Evolutionary conservation across 1,284 basidiomycete species (phyloP).

Genomic region (Naganishia sp.): DNA sequence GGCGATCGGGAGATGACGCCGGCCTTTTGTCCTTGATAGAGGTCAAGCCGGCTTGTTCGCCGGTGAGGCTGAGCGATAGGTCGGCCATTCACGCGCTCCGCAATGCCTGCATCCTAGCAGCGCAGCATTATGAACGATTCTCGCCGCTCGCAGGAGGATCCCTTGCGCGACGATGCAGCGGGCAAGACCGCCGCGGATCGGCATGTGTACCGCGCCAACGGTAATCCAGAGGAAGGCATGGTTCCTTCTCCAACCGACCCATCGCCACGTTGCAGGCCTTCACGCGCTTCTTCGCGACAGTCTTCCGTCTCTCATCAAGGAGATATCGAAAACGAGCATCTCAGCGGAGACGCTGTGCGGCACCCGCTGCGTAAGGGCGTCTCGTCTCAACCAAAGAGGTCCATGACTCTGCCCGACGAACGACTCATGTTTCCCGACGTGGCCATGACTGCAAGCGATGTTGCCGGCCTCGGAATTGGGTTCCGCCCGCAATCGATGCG

Average conservation of each 20-base stretch:
- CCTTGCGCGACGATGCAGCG: background rate
- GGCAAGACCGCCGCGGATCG: background rate
- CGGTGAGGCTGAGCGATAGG: too few relatives aligned
- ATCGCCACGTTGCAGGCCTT: background rate
- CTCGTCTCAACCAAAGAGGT: constrained; percentile 1
- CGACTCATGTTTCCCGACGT: background rate
- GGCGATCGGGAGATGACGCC: constrained; percentile 1
- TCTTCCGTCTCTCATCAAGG: background rate
- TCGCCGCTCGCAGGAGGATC: background rate
- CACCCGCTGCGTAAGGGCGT: background rate
- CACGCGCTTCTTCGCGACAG: background rate
- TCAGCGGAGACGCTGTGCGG: background rate
- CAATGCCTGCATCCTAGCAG: background rate
- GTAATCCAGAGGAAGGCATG: background rate
- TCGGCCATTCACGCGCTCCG: too few relatives aligned
- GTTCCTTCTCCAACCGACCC: background rate
- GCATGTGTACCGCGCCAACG: constrained; percentile 3
- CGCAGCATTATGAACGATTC: background rate
- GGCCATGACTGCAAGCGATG: background rate
- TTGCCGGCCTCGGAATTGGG: background rate
- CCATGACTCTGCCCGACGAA: constrained; percentile 19
- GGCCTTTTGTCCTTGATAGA: background rate
- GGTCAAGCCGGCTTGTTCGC: background rate
- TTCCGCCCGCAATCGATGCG: background rate
- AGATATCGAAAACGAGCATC: too few relatives aligned